Evolutionary conservation across 345 rosid genomes (phyloP).

Genomic region (Eucalyptus dawsonii): DNA sequence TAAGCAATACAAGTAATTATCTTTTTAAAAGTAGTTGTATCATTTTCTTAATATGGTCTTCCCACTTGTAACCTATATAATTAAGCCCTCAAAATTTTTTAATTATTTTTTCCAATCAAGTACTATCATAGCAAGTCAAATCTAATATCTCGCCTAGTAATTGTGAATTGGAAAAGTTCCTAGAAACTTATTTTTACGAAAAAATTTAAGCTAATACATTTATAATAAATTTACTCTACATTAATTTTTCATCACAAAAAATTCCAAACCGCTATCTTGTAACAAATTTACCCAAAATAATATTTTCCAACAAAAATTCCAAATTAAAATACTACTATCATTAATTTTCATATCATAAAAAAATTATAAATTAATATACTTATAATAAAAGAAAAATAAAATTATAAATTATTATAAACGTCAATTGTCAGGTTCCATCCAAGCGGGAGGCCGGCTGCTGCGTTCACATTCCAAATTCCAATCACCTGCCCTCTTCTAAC

Average conservation of each 20-base stretch:
- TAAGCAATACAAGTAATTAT: too few relatives aligned
- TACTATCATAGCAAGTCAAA: background rate
- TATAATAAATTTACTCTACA: too few relatives aligned
- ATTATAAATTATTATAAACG: too few relatives aligned
- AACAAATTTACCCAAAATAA: too few relatives aligned
- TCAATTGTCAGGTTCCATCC: too few relatives aligned
- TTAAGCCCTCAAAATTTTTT: background rate
- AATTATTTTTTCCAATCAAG: background rate
- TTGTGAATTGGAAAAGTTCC: background rate
- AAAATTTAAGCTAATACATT: accelerated
- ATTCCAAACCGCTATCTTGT: accelerated
- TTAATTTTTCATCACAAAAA: too few relatives aligned
- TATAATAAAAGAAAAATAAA: too few relatives aligned
- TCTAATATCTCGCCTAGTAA: background rate
- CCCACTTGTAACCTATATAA: background rate
- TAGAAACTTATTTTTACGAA: background rate
- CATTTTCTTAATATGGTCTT: background rate
- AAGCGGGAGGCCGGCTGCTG: background rate
- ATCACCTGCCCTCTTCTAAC: background rate
- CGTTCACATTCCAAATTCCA: background rate
- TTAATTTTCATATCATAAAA: too few relatives aligned
- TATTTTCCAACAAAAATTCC: accelerated
- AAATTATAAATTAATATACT: too few relatives aligned
- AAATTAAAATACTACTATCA: too few relatives aligned
- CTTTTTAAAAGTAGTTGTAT: background rate